Percentiles rank a stretch among this genome's conserved stretches.
These are phyloP conservation scores for Saussurea involucrata DNA, from an alignment of 129 eudicot species.

Conservation along the genomic window DNA sequence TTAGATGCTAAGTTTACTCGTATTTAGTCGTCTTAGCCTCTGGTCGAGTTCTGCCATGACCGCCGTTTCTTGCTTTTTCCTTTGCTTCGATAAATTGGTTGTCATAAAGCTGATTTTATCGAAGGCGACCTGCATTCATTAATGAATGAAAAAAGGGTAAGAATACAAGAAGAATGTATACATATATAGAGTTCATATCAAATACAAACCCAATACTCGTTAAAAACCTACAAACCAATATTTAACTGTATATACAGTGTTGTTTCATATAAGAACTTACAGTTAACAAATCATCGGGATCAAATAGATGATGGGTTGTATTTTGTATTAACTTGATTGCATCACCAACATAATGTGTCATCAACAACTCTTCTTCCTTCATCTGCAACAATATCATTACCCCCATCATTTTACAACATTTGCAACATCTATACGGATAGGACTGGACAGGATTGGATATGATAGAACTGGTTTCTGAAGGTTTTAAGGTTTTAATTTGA, in stretches of 20 bases:
- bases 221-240: too few relatives aligned
- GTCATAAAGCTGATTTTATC: slow-evolving; percentile 76
- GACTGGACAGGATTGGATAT: too few relatives aligned
- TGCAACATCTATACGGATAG: background rate
- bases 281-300: slow-evolving; percentile 84
- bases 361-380: slow-evolving; percentile 79
- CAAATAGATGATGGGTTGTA: slow-evolving; percentile 80
- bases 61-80: slow-evolving; percentile 96
- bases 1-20: slow-evolving; percentile 28
- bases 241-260: background rate
- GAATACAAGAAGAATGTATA: background rate
- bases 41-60: slow-evolving; percentile 95
- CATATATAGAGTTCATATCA: background rate
- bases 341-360: slow-evolving; percentile 79
- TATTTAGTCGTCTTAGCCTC: slow-evolving; percentile 74
- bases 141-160: background rate
- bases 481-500: background rate
- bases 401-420: background rate
- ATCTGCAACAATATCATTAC: slow-evolving; percentile 41
- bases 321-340: slow-evolving; percentile 69
- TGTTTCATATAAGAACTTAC: slow-evolving; percentile 36
- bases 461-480: background rate
- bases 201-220: background rate
- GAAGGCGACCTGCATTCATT: slow-evolving; percentile 65
- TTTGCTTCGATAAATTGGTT: slow-evolving; percentile 73